phyloP scores from a whole-genome alignment of 2,329 filamentous ascomycete species.

The Didymella glomerata region DNA sequence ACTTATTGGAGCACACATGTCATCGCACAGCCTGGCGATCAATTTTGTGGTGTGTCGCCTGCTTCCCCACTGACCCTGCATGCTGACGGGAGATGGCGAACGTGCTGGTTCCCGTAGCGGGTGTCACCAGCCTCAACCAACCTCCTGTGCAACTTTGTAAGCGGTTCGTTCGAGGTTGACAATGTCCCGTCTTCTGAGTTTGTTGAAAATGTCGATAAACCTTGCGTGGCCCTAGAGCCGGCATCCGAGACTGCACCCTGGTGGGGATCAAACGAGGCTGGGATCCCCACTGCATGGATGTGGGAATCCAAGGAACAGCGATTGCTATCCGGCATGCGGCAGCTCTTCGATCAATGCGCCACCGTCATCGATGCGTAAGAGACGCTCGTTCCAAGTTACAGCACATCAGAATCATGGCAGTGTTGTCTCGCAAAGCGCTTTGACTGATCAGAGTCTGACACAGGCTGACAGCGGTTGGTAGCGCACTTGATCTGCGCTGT shows the following conservation, averaged over 20 bases:
- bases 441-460: slow-evolving; percentile 3
- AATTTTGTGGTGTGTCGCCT: slow-evolving; percentile 10
- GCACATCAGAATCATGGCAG: slow-evolving; percentile 14
- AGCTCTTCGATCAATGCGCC: slow-evolving; percentile 18
- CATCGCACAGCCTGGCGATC: slow-evolving; percentile 10
- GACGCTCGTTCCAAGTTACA: slow-evolving; percentile 14
- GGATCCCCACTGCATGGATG: slow-evolving; percentile 17
- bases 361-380: slow-evolving; percentile 22
- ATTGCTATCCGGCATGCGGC: slow-evolving; percentile 1
- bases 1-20: slow-evolving; percentile 4
- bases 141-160: background rate
- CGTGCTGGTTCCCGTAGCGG: slow-evolving; percentile 4
- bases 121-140: slow-evolving; percentile 12
- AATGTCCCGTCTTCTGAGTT: background rate
- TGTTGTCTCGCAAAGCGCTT: slow-evolving; percentile 13
- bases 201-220: slow-evolving; percentile 11
- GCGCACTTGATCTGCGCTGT: slow-evolving; percentile 23
- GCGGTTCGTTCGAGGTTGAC: background rate
- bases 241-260: slow-evolving; percentile 14
- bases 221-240: slow-evolving; percentile 9
- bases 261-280: slow-evolving; percentile 21
- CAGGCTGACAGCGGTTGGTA: slow-evolving; percentile 15
- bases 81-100: slow-evolving; percentile 7
- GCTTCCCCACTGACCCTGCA: slow-evolving; percentile 8
- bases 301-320: slow-evolving; percentile 9